phyloP scores from a whole-genome alignment of 2,329 filamentous ascomycete species.

The Pseudonectria foliicola region DNA sequence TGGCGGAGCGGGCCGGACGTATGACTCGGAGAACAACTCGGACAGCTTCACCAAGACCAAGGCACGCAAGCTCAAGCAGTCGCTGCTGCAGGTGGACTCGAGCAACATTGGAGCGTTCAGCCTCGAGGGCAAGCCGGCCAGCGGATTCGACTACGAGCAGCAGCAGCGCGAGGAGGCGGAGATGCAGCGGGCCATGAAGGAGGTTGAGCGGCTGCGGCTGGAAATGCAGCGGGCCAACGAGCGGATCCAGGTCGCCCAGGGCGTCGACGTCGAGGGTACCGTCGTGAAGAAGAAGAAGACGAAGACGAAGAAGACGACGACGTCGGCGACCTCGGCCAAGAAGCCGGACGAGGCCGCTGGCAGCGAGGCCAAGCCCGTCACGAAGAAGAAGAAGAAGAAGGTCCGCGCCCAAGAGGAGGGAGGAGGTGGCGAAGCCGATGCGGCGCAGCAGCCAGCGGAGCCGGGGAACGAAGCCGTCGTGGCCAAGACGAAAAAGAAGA shows the following conservation, averaged over 20 bases:
- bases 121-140: conserved; percentile 44
- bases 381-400: conserved; percentile 29
- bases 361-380: conserved; percentile 14
- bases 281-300: conserved; percentile 63
- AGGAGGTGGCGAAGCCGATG: conserved; percentile 12
- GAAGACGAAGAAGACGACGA: conserved; percentile 40
- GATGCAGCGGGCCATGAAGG: conserved; percentile 80
- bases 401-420: conserved; percentile 9
- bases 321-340: no score
- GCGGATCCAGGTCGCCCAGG: conserved; percentile 62
- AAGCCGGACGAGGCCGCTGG: conserved; percentile 24
- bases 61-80: conserved; percentile 47
- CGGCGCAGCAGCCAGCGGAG: conserved; percentile 11
- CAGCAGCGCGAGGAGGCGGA: conserved; percentile 74
- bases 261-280: conserved; percentile 58
- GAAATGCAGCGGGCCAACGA: conserved; percentile 85
- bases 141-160: conserved; percentile 52
- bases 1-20: conserved; percentile 39
- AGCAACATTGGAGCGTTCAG: conserved; percentile 69
- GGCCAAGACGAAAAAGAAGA: conserved; percentile 45
- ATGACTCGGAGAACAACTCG: conserved; percentile 49
- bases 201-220: conserved; percentile 77
- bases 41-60: conserved; percentile 43
- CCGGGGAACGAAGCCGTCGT: conserved; percentile 23
- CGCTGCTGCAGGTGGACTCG: conserved; percentile 78